Percentiles rank a stretch among this genome's conserved stretches.
Evolutionary conservation across 2,329 filamentous ascomycete genomes (phyloP).

Genomic region (Kalaharituber pfeilii): DNA sequence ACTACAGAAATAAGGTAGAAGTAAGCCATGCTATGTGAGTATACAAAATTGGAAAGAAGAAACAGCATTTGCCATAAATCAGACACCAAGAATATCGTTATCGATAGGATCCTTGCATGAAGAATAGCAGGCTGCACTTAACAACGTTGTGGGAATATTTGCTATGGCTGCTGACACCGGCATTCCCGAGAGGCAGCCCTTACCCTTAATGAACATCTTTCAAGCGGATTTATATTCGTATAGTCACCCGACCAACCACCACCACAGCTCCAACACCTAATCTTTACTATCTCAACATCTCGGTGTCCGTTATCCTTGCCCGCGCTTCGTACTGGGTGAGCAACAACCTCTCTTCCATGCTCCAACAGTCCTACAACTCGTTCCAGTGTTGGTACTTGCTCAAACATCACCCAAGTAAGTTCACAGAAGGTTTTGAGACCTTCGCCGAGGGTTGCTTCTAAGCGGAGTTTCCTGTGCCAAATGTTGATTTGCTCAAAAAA

Average conservation of each 20-base stretch:
- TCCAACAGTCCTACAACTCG: neutral
- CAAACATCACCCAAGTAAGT: neutral
- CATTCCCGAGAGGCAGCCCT: neutral
- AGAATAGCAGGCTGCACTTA: no score
- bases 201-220: neutral
- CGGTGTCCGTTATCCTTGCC: neutral
- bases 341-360: neutral
- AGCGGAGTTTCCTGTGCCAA: neutral
- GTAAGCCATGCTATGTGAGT: no score
- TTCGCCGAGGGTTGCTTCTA: neutral
- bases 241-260: neutral
- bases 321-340: neutral
- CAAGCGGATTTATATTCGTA: neutral
- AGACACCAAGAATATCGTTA: no score
- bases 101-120: no score
- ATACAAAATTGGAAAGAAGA: no score
- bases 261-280: neutral
- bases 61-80: no score
- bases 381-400: neutral
- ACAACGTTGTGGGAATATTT: no score
- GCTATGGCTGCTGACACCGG: no score
- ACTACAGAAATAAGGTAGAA: no score
- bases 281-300: neutral
- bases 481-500: neutral
- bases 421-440: neutral